These are phyloP conservation scores for Acanthamoeba castellanii DNA, from an alignment of 208 protist species.

Conservation along the genomic window DNA sequence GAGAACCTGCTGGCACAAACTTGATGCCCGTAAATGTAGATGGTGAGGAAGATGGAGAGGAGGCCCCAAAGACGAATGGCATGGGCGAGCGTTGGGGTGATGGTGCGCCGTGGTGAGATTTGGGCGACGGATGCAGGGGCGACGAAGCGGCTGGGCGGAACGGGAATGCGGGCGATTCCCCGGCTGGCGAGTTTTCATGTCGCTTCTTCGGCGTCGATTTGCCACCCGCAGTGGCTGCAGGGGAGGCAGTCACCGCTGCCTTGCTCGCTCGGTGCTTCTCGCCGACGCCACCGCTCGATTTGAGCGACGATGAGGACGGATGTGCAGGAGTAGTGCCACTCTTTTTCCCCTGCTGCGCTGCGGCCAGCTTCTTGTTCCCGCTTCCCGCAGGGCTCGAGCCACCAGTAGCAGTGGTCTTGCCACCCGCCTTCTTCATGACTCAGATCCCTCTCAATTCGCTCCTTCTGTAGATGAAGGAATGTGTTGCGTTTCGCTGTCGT, in stretches of 20 bases:
- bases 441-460: too few relatives aligned
- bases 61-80: slow-evolving; percentile 5
- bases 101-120: not conserved
- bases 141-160: not conserved
- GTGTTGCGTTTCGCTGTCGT: too few relatives aligned
- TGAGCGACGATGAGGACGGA: not conserved
- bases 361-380: too few relatives aligned
- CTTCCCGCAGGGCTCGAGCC: too few relatives aligned
- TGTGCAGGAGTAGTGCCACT: not conserved
- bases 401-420: too few relatives aligned
- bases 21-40: not conserved
- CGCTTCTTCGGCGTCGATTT: not conserved
- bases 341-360: not conserved
- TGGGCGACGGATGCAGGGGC: not conserved
- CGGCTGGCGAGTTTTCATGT: too few relatives aligned
- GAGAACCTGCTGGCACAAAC: not conserved
- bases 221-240: not conserved
- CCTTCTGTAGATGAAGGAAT: too few relatives aligned
- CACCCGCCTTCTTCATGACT: too few relatives aligned
- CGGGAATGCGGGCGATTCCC: not conserved
- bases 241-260: not conserved
- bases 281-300: not conserved
- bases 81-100: not conserved
- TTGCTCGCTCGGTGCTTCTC: not conserved
- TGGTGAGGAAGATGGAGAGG: not conserved